Evolutionary conservation across 2,329 filamentous ascomycete species (phyloP).

Genomic region (Drechslerella coelobrocha): DNA sequence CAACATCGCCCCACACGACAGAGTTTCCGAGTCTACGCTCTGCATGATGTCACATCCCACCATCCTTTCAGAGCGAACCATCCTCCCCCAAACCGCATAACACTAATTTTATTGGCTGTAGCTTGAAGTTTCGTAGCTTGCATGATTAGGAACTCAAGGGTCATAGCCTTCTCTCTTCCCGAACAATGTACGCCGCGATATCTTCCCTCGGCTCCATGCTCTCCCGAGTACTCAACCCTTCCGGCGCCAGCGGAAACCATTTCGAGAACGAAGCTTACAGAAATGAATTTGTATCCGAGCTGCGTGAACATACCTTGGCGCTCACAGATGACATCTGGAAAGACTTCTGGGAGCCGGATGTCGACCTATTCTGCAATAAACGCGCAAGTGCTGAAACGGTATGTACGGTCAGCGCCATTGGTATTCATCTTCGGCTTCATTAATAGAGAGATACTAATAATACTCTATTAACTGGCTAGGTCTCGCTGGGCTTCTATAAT

Average conservation of each 20-base stretch:
- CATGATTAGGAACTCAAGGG: background rate
- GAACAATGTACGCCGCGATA: constrained; percentile 35
- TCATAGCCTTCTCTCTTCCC: background rate
- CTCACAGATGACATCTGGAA: constrained; percentile 44
- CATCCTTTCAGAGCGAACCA: constrained; percentile 4
- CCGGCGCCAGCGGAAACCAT: constrained; percentile 15
- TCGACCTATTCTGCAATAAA: constrained; percentile 46
- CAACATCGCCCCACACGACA: constrained; percentile 18
- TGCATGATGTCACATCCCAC: constrained; percentile 39
- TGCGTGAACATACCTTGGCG: constrained; percentile 28
- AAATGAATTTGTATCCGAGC: constrained; percentile 33
- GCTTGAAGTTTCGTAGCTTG: too few species aligned
- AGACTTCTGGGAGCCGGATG: constrained; percentile 44
- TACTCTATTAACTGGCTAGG: constrained; percentile 8
- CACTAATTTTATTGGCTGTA: too few species aligned
- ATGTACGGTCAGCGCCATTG: background rate
- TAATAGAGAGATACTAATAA: background rate
- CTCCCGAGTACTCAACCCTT: constrained; percentile 37
- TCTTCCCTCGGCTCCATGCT: constrained; percentile 43
- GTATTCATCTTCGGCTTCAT: background rate
- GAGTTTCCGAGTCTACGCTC: background rate
- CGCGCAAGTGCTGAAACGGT: constrained; percentile 42
- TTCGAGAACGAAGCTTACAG: constrained; percentile 40
- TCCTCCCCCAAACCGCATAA: background rate
- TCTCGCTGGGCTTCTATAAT: constrained; percentile 39